Evolutionary conservation across 2,329 filamentous ascomycete genomes (phyloP), one percentile per base, ranked within the genome.

Genomic region (Fusarium devonianum): DNA sequence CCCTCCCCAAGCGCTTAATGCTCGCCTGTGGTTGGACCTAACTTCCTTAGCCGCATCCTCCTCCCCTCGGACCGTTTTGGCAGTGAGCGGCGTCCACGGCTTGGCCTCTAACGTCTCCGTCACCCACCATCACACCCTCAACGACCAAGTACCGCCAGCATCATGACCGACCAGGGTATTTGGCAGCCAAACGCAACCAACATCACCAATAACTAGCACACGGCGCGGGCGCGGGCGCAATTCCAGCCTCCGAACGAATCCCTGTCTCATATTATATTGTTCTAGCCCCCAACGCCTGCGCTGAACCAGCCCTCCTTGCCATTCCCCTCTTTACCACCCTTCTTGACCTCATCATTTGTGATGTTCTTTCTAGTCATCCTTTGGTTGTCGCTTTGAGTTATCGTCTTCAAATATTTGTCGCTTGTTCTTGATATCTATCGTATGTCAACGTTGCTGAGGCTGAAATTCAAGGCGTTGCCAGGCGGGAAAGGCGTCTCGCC

Each of bases 111-210:
- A 38, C 25, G 26, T 6, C 21, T 10, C 10, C 21, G 21, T 23
- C 26, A 32, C 45, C 45, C 30, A 48, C 32, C 43, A 47, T 47
- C 43, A 47, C 43, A 45, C n/a, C n/a, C n/a, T 45, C n/a, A 23
- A 34, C 34, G 14, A 39, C 19, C 42, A 18, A 25, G 25, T 18
- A 25, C 29, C 16, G 17, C 21, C 21, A 34, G 35, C 29, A 28
- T 21, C 16, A 40, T 40, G 44, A 29, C 17, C 35, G 30, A 22
- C 30, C 23, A 36, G 14, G 29, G 35, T n/a, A 34, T 23, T 10
- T 41, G 36, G 36, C 36, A 48, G 23, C 29, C 33, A 41, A n/a
- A 28, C 43, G 33, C 42, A 47, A 33, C 43, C 35, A 47, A 40
- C 35, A 47, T 22, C 26, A 21, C 18, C 23, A 16, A 33, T 13